Conservation (phyloP, 2,329 filamentous ascomycete genomes). For the Stagonosporopsis rhizophila region DNA sequence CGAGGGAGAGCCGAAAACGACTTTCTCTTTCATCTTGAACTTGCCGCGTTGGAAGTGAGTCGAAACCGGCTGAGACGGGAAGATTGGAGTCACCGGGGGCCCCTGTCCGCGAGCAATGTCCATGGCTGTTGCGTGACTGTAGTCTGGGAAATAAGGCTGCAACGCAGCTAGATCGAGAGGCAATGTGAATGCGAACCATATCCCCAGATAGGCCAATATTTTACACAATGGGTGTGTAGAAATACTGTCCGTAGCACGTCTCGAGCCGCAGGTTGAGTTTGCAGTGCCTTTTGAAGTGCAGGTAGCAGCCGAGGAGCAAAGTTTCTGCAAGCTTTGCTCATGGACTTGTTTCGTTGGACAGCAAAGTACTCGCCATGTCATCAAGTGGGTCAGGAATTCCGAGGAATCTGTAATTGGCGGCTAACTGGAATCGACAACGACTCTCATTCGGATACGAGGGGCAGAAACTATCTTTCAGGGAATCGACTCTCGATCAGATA, state of each 20-base stretch:
- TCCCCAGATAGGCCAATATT: background rate
- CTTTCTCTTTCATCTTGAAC: constrained; percentile 5
- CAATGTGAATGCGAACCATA: background rate
- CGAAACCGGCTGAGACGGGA: background rate
- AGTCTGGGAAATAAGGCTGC: background rate
- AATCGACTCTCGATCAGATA: background rate
- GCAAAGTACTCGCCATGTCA: background rate
- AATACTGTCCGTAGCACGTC: too few relatives aligned
- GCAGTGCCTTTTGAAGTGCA: background rate
- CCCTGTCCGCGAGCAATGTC: background rate
- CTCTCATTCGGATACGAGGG: background rate
- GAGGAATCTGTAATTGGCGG: background rate
- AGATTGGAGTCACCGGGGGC: background rate
- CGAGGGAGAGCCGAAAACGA: background rate
- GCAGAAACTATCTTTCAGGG: background rate
- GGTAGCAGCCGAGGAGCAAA: too few relatives aligned
- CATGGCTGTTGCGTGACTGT: background rate
- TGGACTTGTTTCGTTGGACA: background rate
- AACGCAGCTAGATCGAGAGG: background rate
- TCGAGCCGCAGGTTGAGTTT: background rate
- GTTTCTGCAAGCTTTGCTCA: background rate
- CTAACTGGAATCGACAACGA: background rate
- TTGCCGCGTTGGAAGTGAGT: background rate
- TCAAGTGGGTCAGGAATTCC: background rate
- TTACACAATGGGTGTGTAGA: too few relatives aligned